A percentile compares a stretch with the other conserved stretches of the same genome.
Evolutionary conservation across 148 eudicot genomes (phyloP).

Genomic region (Amaranthus cruentus): DNA sequence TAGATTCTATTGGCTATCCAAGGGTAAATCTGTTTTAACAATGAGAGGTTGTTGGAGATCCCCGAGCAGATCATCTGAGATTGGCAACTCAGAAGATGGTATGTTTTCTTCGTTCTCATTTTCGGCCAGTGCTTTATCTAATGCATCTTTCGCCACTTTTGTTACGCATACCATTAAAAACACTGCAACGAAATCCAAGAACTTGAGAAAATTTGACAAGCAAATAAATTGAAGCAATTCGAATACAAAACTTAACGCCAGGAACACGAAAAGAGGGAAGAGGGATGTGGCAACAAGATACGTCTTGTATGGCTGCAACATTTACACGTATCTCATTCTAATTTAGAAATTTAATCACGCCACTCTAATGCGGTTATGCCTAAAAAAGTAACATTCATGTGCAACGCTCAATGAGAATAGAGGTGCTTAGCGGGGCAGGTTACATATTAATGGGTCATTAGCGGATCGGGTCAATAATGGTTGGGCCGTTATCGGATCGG

Average conservation of each 20-base stretch:
- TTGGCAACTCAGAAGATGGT: slow-evolving; percentile 27
- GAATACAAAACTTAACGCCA: not conserved
- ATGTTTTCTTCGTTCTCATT: slow-evolving; percentile 36
- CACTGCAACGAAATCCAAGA: slow-evolving; percentile 39
- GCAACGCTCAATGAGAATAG: too few relatives aligned
- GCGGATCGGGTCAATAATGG: too few relatives aligned
- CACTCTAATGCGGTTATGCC: too few relatives aligned
- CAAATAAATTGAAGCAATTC: not conserved
- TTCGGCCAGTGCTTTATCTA: slow-evolving; percentile 82
- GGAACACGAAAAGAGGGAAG: not conserved
- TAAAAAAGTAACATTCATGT: too few relatives aligned
- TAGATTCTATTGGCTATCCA: slow-evolving; percentile 31
- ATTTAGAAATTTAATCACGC: too few relatives aligned
- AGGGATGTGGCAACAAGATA: too few relatives aligned
- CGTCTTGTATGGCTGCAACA: not conserved
- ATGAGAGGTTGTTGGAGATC: slow-evolving; percentile 59
- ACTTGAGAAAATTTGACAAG: not conserved
- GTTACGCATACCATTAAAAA: slow-evolving; percentile 61
- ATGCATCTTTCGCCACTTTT: slow-evolving; percentile 80
- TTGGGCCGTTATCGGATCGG: too few relatives aligned
- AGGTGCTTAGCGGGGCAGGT: too few relatives aligned
- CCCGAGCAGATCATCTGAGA: slow-evolving; percentile 24
- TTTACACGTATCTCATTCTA: not conserved
- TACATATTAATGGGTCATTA: too few relatives aligned
- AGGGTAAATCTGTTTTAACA: slow-evolving; percentile 38